Evolutionary conservation across 768 basidiomycete genomes (phyloP), one percentile per base, ranked within the genome.

Genomic region (Lactifluus echinatus): DNA sequence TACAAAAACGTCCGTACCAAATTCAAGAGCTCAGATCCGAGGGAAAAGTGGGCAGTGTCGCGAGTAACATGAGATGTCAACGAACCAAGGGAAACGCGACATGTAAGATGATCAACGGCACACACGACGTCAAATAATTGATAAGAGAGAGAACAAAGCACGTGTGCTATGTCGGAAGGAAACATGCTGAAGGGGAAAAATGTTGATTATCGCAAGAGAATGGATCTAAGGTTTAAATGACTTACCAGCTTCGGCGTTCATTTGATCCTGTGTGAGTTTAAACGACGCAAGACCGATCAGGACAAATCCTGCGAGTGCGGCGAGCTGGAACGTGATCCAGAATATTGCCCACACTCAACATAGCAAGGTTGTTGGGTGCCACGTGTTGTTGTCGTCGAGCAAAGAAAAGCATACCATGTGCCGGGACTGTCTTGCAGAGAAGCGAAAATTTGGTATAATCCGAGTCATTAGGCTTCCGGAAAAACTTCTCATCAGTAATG

Each of bases 381-480:
- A 3, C 51, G 54, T 17, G 3, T 24, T 34, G 39, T 23, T 43
- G 17, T 24, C 23, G 21, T 21, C 19, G n/a, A 44, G 23, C 10
- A 21, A 28, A 37, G n/a, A 43, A 49, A 43, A 34, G 69, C 80
- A 59, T 70, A 89, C 90, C 70, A 66, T 92, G 88, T n/a, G 88
- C 77, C 39, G 80, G 76, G 51, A 89, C 76, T 6, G 73, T 69
- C 17, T 88, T 87, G 70, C 76, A 92, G 50, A 97, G 68, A 44
- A 92, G 72, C 17, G 81, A 72, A 67, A 92, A 95, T 65, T 97
- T 93, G 2, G 92, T 90, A 57, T 89, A 89, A 66, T 95, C 93
- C 1, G 91, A 93, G 66, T 93, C 89, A 66, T 95, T 95, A 26
- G 84, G 79, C 75, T 95, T 95, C 67, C 93, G 89, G 72, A 94